phyloP scores from a whole-genome alignment of 1,139 yeast species.

The Yamadazyma mexicana region DNA sequence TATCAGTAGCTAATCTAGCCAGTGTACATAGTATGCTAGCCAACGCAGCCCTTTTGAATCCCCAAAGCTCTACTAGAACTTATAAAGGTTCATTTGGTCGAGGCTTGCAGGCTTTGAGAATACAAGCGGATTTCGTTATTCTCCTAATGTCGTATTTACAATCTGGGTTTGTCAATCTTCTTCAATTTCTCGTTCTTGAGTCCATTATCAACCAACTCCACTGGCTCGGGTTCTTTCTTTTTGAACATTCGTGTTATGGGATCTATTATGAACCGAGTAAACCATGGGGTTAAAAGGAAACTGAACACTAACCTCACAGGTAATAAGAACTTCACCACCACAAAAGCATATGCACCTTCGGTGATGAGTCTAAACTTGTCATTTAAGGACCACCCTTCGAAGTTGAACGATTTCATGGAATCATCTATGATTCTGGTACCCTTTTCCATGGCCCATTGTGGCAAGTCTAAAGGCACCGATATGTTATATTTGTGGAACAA shows the following conservation, averaged over 20 bases:
- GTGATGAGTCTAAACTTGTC: slow-evolving; percentile 59
- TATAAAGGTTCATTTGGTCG: too few species aligned
- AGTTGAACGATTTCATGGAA: slow-evolving; percentile 34
- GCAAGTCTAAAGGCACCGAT: slow-evolving; percentile 52
- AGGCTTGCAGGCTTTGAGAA: too few species aligned
- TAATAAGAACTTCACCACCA: slow-evolving; percentile 63
- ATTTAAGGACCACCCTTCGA: slow-evolving; percentile 37
- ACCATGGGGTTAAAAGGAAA: slow-evolving; percentile 63
- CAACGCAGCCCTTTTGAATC: too few species aligned
- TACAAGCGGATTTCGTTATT: too few species aligned
- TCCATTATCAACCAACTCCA: slow-evolving; percentile 1
- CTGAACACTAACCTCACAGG: slow-evolving; percentile 64
- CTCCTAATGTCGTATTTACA: slow-evolving; percentile 15
- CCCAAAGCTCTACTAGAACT: too few species aligned
- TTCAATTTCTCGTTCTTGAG: slow-evolving; percentile 15
- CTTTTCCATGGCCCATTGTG: slow-evolving; percentile 63
- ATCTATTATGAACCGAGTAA: slow-evolving; percentile 57
- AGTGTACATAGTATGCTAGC: too few species aligned
- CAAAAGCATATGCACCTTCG: slow-evolving; percentile 90
- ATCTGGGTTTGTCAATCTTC: slow-evolving; percentile 33
- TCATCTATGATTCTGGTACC: slow-evolving; percentile 62
- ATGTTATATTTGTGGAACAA: slow-evolving; percentile 55
- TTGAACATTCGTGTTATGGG: slow-evolving; percentile 48
- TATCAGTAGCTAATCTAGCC: too few species aligned
- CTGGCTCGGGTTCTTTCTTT: slow-evolving; percentile 4